phyloP scores from a whole-genome alignment of 495 filamentous ascomycete species.

The Penicillium salamii region DNA sequence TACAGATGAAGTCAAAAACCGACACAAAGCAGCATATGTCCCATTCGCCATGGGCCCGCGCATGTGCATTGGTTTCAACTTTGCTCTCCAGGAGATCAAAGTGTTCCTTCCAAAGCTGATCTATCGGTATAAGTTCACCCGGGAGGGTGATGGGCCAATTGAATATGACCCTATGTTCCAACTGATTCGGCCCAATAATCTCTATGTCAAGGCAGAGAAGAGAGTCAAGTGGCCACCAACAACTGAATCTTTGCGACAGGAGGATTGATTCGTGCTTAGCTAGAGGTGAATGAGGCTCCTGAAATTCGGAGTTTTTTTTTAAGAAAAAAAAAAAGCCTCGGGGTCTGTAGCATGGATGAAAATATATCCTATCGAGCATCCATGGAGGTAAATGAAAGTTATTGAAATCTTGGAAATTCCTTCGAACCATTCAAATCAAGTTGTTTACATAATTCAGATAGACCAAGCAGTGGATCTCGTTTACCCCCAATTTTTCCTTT shows the following conservation, averaged over 20 bases:
- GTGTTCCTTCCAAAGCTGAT: constrained; percentile 49
- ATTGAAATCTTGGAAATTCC: too few relatives aligned
- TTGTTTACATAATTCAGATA: too few relatives aligned
- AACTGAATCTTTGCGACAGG: constrained; percentile 1
- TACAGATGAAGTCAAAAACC: constrained; percentile 43
- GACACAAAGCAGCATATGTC: constrained; percentile 44
- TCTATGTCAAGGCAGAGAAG: constrained; percentile 47
- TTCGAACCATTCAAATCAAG: too few relatives aligned
- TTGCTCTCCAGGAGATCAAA: constrained; percentile 54
- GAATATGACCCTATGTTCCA: constrained; percentile 58
- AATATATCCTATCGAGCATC: too few relatives aligned
- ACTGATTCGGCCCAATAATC: constrained; percentile 54
- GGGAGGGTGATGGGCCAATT: constrained; percentile 38
- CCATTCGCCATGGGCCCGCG: constrained; percentile 51
- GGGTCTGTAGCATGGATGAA: too few relatives aligned
- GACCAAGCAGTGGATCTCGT: too few relatives aligned
- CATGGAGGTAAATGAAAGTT: too few relatives aligned
- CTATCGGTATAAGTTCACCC: constrained; percentile 49
- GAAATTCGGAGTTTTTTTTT: too few relatives aligned
- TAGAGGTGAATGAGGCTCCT: too few relatives aligned
- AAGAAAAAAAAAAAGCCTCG: too few relatives aligned
- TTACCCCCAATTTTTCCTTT: too few relatives aligned
- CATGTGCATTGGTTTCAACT: constrained; percentile 58
- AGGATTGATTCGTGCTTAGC: too few relatives aligned
- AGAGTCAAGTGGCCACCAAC: constrained; percentile 43